These are phyloP conservation scores for Hyaloscypha hepaticicola DNA, from an alignment of 495 filamentous ascomycete species.

Conservation along the genomic window DNA sequence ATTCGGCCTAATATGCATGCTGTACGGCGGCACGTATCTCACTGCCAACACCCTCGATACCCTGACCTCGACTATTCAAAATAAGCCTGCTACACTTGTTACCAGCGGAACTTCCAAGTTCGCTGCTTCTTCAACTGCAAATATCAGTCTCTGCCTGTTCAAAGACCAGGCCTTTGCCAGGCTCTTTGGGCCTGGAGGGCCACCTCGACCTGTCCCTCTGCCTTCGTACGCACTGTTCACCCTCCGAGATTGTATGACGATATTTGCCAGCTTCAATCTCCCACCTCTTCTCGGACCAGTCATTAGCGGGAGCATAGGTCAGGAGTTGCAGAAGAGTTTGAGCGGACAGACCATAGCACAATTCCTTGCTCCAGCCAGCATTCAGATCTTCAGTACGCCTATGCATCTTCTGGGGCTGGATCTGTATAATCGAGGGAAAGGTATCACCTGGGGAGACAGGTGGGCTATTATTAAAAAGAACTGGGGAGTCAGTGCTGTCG, in stretches of 20 bases:
- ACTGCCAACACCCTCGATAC: conserved; percentile 91
- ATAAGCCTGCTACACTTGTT: conserved; percentile 53
- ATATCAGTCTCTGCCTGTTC: conserved; percentile 88
- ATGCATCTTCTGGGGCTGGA: conserved; percentile 88
- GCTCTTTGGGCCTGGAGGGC: conserved; percentile 67
- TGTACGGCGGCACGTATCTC: conserved; percentile 90
- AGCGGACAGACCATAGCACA: conserved; percentile 65
- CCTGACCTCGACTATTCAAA: conserved; percentile 60
- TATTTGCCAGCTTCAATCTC: conserved; percentile 92
- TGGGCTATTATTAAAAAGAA: conserved; percentile 66
- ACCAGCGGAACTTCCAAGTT: conserved; percentile 82
- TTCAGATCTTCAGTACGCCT: conserved; percentile 82
- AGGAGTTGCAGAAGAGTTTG: conserved; percentile 40
- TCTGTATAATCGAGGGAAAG: conserved; percentile 72
- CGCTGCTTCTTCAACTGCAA: conserved; percentile 74
- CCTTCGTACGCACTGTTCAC: conserved; percentile 79
- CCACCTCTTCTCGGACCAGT: conserved; percentile 72
- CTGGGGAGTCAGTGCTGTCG: conserved; percentile 73
- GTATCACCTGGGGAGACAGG: conserved; percentile 55
- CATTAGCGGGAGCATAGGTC: conserved; percentile 53
- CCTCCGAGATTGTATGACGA: conserved; percentile 81
- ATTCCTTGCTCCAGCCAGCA: conserved; percentile 74
- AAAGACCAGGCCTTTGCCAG: conserved; percentile 87
- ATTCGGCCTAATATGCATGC: conserved; percentile 80
- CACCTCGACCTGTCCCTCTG: conserved; percentile 53